Conservation (phyloP, 192 early-diverging fungal genomes). For the Mortierella antarctica region DNA sequence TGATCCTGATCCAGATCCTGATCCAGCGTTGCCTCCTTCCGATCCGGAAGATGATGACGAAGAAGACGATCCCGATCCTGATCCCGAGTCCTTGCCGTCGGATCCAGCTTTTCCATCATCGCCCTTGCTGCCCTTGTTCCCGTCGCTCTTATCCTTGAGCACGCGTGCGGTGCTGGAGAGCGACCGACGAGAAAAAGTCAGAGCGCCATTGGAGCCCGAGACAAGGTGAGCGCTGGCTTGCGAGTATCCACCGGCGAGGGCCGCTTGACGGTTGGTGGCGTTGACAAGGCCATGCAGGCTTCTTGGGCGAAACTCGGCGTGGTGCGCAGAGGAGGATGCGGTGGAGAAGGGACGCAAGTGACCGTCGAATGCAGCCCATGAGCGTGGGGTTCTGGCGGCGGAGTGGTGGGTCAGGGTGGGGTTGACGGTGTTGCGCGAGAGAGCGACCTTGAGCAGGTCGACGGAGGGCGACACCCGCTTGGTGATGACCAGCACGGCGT, state of each 20-base stretch:
- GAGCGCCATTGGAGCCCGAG: not conserved
- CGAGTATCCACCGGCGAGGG: not conserved
- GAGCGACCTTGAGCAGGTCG: constrained; percentile 40
- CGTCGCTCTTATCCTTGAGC: constrained; percentile 36
- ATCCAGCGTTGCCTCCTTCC: constrained; percentile 18
- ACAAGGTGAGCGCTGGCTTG: not conserved
- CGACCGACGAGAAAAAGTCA: constrained; percentile 30
- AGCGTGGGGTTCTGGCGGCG: constrained; percentile 14
- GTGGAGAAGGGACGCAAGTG: constrained; percentile 43
- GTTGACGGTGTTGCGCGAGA: constrained; percentile 44
- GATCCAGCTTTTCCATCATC: constrained; percentile 26
- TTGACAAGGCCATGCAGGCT: constrained; percentile 19
- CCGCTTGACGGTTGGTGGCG: not conserved
- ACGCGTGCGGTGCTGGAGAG: constrained; percentile 34
- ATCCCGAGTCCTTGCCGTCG: constrained; percentile 31
- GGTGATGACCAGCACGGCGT: constrained; percentile 51
- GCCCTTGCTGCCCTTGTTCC: constrained; percentile 8
- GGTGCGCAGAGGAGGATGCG: constrained; percentile 12
- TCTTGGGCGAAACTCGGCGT: constrained; percentile 23
- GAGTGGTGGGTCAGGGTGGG: constrained; percentile 34
- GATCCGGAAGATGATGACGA: constrained; percentile 9
- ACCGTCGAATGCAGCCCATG: constrained; percentile 44
- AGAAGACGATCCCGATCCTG: constrained; percentile 20
- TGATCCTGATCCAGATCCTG: constrained; percentile 14
- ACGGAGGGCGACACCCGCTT: constrained; percentile 43